Evolutionary conservation across 2,329 filamentous ascomycete species (phyloP), one percentile per base, ranked within the genome.

Genomic region (Talaromyces sp.): DNA sequence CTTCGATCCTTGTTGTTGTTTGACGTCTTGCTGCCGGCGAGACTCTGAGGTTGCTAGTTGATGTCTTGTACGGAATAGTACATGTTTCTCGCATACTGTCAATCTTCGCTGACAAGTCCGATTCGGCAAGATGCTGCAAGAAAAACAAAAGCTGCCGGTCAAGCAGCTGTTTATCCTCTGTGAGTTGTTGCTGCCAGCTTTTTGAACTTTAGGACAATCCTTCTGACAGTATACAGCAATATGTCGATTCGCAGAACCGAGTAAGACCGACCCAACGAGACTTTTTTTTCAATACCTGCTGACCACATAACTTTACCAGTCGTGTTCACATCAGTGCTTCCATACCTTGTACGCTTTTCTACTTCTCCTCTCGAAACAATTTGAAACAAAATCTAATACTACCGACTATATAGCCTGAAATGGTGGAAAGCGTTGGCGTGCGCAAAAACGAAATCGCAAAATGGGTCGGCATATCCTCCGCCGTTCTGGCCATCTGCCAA

Each of bases 381-480:
- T 3, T 61, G 62, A 69, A 67, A 47, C 18, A 47, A 23, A n/a
- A 12, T 18, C 23, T 47, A 47, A 47, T 47, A 47, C 64, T 69
- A 62, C 9, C 8, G 5, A 27, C 18, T 23, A 23, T 23, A 23
- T 42, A 81, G 65, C 90, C 90, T 10, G 90, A 93, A 75, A 95
- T 96, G 90, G 89, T 96, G 61, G 84, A 88, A 68, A 89, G 87
- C 72, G 92, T 96, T 65, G 87, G 89, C 9, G 81, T 96, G 16
- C 81, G 85, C 7, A 70, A 74, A 51, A 83, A 87, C 66, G 85
- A 89, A 67, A 85, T 96, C 28, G 90, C 90, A 50, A 89, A 87
- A 79, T 94, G 89, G 89, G 90, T 88, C n/a, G 89, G 89, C 57
- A 78, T 91, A 61, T 89, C 87, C 5, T 88, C 88, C 1, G 87